Conservation (phyloP, 2,329 filamentous ascomycete genomes). For the Aspergillus puulaauensis region DNA sequence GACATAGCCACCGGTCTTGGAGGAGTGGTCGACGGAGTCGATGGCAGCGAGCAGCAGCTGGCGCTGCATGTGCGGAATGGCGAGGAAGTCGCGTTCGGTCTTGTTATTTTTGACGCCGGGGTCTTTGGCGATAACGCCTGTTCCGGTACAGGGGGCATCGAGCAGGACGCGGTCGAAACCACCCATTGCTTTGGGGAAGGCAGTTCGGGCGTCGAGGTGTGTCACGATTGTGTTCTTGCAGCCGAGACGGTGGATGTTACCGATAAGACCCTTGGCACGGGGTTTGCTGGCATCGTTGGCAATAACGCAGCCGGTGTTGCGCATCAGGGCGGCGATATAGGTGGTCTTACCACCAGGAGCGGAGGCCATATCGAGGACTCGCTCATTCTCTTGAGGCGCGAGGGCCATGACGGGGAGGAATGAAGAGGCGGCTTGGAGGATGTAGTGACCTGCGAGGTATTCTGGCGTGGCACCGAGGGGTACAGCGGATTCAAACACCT, state of each 20-base stretch:
- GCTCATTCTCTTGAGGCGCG: conserved; percentile 87
- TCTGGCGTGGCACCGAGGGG: conserved; percentile 94
- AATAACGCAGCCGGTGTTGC: conserved; percentile 92
- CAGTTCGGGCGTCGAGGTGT: conserved; percentile 82
- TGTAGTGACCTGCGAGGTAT: conserved; percentile 96
- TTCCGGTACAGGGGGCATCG: conserved; percentile 93
- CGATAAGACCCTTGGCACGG: conserved; percentile 93
- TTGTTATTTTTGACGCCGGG: conserved; percentile 98
- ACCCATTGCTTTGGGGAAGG: conserved; percentile 91
- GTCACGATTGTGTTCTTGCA: conserved; percentile 93
- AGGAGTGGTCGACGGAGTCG: conserved; percentile 87
- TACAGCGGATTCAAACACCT: conserved; percentile 87
- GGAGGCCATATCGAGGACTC: conserved; percentile 90
- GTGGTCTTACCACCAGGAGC: conserved; percentile 96
- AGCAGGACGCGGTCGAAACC: conserved; percentile 94
- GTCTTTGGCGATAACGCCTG: conserved; percentile 96
- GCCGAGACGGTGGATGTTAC: conserved; percentile 93
- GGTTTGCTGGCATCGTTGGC: conserved; percentile 95
- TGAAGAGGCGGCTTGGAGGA: conserved; percentile 92
- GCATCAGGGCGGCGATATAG: conserved; percentile 94
- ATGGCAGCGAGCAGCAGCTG: conserved; percentile 90
- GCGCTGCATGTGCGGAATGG: conserved; percentile 90
- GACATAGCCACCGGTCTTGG: conserved; percentile 90
- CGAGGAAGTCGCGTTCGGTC: conserved; percentile 90
- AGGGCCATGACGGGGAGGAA: conserved; percentile 98